Evolutionary conservation across 768 basidiomycete genomes (phyloP).

Genomic region (Leccinum disarticulatum): DNA sequence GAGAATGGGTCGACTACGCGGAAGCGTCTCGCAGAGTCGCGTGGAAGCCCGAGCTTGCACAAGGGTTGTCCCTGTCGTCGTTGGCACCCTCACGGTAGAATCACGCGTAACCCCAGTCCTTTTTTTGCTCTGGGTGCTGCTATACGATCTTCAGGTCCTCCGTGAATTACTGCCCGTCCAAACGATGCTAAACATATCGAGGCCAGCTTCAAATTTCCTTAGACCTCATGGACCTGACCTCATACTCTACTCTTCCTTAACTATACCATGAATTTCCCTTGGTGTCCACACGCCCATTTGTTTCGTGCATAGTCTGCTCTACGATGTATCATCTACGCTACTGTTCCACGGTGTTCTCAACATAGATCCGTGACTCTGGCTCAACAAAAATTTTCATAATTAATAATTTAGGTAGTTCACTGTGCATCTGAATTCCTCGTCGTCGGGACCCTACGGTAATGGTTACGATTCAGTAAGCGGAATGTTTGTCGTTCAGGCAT

Average conservation of each 20-base stretch:
- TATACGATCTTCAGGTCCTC: conserved; percentile 14
- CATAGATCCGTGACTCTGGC: conserved; percentile 29
- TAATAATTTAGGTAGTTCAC: conserved; percentile 29
- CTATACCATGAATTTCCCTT: conserved; percentile 29
- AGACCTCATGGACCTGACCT: conserved; percentile 24
- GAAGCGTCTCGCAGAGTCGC: conserved; percentile 72
- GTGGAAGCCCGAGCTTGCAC: conserved; percentile 85
- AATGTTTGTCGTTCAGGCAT: conserved; percentile 7
- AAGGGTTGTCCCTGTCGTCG: conserved; percentile 71
- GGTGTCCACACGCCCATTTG: conserved; percentile 16
- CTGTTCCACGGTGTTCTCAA: conserved; percentile 18
- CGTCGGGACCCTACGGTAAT: neutral
- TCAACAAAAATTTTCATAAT: conserved; percentile 14
- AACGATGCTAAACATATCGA: conserved; percentile 15
- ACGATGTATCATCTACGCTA: conserved; percentile 31
- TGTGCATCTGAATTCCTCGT: conserved; percentile 21
- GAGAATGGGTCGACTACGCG: conserved; percentile 88
- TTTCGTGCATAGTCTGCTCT: conserved; percentile 32
- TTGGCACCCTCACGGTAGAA: conserved; percentile 57
- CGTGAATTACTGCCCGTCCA: conserved; percentile 11
- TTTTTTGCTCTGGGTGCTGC: conserved; percentile 7
- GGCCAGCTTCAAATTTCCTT: conserved; percentile 19
- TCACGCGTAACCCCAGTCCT: conserved; percentile 4
- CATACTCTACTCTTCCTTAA: conserved; percentile 30
- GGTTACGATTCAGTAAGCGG: conserved; percentile 22